Evolutionary conservation across 2,329 filamentous ascomycete species (phyloP).

Genomic region (Fusarium oligoseptatum): DNA sequence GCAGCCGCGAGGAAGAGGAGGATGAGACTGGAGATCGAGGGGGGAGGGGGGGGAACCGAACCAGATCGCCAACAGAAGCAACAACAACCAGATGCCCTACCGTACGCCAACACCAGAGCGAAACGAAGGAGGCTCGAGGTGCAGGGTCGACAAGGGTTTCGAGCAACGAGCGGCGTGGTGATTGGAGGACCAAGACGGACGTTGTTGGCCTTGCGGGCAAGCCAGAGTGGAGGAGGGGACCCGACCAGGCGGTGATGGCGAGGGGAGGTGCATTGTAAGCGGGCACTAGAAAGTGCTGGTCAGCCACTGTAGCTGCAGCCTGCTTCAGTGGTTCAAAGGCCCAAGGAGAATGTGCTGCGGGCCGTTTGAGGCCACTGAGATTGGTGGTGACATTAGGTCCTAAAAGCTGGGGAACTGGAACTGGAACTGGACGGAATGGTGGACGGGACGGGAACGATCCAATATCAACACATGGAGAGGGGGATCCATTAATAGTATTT

Average conservation of each 20-base stretch:
- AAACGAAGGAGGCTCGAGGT: constrained; percentile 45
- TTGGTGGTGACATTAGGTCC: background rate
- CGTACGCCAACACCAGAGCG: constrained; percentile 33
- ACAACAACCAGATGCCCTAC: constrained; percentile 31
- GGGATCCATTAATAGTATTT: background rate
- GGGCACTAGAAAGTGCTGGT: constrained; percentile 19
- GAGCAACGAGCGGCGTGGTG: constrained; percentile 38
- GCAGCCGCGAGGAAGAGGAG: background rate
- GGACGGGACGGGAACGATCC: background rate
- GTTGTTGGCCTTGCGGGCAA: constrained; percentile 35
- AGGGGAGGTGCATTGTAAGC: constrained; percentile 14
- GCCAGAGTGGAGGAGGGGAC: constrained; percentile 38
- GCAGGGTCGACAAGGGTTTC: constrained; percentile 43
- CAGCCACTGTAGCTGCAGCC: constrained; percentile 16
- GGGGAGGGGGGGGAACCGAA: background rate
- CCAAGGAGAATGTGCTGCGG: background rate
- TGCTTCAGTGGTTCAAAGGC: constrained; percentile 5
- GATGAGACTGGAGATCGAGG: constrained; percentile 5
- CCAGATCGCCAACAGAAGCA: constrained; percentile 29
- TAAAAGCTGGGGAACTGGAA: constrained; percentile 2
- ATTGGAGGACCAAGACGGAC: constrained; percentile 44
- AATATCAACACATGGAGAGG: background rate
- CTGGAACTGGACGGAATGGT: background rate
- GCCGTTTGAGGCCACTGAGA: background rate
- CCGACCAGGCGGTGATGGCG: constrained; percentile 32